These are phyloP conservation scores for Trichoderma hamatum DNA, from an alignment of 2,329 filamentous ascomycete species.

Conservation along the genomic window DNA sequence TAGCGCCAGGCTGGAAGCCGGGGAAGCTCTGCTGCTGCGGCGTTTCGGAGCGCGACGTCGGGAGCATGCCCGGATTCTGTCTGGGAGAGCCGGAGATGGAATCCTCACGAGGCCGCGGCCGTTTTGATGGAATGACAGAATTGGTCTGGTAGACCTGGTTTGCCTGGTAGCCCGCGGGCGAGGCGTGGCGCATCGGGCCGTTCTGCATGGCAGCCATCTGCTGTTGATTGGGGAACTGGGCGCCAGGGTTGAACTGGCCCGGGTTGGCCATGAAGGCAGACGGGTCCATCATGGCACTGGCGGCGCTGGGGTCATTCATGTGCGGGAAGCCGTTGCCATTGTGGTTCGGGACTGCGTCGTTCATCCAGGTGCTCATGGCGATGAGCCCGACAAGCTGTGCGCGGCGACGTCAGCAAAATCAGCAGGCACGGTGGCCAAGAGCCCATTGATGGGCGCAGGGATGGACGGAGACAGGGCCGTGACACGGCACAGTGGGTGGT, in stretches of 20 bases:
- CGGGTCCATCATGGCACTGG: conserved; percentile 66
- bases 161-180: conserved; percentile 60
- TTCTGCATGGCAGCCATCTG: conserved; percentile 73
- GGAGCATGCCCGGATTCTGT: conserved; percentile 72
- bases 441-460: conserved; percentile 46
- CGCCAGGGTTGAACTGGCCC: conserved; percentile 61
- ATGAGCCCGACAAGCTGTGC: conserved; percentile 50
- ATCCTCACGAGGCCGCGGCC: conserved; percentile 79
- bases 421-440: conserved; percentile 43
- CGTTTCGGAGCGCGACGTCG: conserved; percentile 87
- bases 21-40: conserved; percentile 77
- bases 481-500: conserved; percentile 47
- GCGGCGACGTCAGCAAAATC: conserved; percentile 51
- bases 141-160: conserved; percentile 73
- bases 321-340: conserved; percentile 71
- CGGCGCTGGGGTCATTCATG: conserved; percentile 63
- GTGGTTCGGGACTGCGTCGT: conserved; percentile 69
- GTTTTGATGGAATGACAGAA: conserved; percentile 86
- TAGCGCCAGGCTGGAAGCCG: conserved; percentile 67
- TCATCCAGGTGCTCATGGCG: conserved; percentile 74
- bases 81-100: conserved; percentile 81
- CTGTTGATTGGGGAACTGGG: conserved; percentile 57
- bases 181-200: conserved; percentile 80
- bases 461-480: conserved; percentile 51
- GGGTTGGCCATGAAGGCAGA: conserved; percentile 64